A percentile compares a stretch with the other conserved stretches of the same genome.
phyloP scores from a whole-genome alignment of 2,329 filamentous ascomycete species.

The Claviceps africana region DNA sequence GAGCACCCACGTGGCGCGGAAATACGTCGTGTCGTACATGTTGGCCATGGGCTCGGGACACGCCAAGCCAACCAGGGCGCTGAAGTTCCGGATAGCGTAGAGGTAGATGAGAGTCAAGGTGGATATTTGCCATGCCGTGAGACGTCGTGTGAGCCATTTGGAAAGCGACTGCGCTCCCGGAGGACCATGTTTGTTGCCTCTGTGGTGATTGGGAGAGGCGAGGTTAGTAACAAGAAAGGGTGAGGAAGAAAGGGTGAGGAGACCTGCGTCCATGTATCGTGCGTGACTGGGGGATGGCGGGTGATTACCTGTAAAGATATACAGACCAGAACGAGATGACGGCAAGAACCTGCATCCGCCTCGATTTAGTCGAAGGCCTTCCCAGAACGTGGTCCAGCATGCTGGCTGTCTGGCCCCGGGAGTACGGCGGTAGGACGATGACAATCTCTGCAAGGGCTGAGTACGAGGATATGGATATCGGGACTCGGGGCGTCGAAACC shows the following conservation, averaged over 20 bases:
- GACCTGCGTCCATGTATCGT: not conserved
- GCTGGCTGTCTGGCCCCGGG: constrained; percentile 1
- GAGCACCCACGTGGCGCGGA: constrained; percentile 90
- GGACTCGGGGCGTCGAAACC: not conserved
- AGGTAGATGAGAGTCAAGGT: constrained; percentile 80
- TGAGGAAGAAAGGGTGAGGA: not conserved
- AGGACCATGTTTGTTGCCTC: constrained; percentile 81
- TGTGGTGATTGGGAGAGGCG: constrained; percentile 20
- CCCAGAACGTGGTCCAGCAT: constrained; percentile 84
- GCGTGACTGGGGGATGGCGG: not conserved
- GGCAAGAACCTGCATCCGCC: constrained; percentile 81
- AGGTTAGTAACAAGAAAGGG: not conserved
- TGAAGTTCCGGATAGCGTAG: constrained; percentile 85
- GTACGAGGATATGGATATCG: too few relatives aligned
- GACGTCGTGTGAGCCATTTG: constrained; percentile 48
- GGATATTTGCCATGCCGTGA: constrained; percentile 83
- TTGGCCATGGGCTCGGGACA: constrained; percentile 88
- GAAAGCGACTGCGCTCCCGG: constrained; percentile 60
- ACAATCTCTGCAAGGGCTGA: not conserved
- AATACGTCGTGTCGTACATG: constrained; percentile 84
- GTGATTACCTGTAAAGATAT: constrained; percentile 57
- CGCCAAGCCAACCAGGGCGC: constrained; percentile 78
- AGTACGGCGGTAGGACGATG: not conserved
- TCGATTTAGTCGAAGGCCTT: constrained; percentile 77
- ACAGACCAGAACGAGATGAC: constrained; percentile 85